Percentiles rank a stretch among this genome's conserved stretches.
Evolutionary conservation across 495 filamentous ascomycete genomes (phyloP).

Genomic region (Trichoderma reesei): DNA sequence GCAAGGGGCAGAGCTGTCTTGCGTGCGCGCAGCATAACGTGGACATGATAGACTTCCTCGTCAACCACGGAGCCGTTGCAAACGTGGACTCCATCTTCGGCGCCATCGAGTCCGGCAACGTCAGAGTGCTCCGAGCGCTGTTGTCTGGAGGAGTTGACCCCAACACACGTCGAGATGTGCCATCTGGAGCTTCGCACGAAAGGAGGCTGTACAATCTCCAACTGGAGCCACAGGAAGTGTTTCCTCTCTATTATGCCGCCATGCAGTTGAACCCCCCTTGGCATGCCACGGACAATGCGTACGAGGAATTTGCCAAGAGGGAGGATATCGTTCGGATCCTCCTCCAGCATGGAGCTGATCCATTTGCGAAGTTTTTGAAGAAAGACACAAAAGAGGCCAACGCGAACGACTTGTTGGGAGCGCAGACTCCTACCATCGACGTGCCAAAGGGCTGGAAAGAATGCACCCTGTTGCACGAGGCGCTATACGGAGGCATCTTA

Average conservation of each 20-base stretch:
- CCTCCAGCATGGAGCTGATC: background rate
- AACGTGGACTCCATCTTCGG: background rate
- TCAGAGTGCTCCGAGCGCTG: conserved; percentile 19
- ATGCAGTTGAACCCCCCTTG: background rate
- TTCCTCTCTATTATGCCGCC: background rate
- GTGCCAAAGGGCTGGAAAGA: background rate
- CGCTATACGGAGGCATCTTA: background rate
- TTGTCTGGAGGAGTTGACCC: background rate
- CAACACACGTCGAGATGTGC: background rate
- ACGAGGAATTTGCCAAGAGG: background rate
- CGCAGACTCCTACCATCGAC: background rate
- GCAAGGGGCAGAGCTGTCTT: conserved; percentile 17
- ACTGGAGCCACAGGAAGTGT: background rate
- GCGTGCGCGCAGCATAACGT: conserved; percentile 10
- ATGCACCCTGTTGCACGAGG: background rate
- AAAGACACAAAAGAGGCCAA: background rate
- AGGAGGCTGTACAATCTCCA: background rate
- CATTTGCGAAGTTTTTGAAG: background rate
- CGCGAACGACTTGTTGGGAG: background rate
- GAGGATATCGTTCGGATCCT: background rate
- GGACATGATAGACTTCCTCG: background rate
- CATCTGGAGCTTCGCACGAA: conserved; percentile 22
- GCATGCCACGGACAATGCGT: background rate
- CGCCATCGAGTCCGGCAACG: conserved; percentile 25
- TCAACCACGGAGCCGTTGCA: background rate